Conservation (phyloP, 2,329 filamentous ascomycete species). For the Ceratocystis variospora region DNA sequence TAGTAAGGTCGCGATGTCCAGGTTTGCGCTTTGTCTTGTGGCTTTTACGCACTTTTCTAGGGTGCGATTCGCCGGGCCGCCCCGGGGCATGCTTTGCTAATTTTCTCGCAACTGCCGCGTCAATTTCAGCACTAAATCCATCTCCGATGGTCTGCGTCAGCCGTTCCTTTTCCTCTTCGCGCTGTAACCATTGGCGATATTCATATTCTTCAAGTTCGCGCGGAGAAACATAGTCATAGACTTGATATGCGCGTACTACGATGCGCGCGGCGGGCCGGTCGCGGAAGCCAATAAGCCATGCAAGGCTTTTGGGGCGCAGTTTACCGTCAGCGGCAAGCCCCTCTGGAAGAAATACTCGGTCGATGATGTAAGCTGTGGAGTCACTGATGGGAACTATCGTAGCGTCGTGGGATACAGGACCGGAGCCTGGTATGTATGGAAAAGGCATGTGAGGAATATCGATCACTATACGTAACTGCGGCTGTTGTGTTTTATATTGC, state of each 20-base stretch:
- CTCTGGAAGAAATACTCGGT: slow-evolving; percentile 36
- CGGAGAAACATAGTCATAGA: slow-evolving; percentile 47
- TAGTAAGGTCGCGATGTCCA: neutral
- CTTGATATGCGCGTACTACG: slow-evolving; percentile 33
- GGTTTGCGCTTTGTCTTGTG: neutral
- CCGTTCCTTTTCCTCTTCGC: slow-evolving; percentile 28
- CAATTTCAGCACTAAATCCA: slow-evolving; percentile 7
- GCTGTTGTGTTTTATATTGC: neutral
- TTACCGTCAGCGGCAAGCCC: slow-evolving; percentile 26
- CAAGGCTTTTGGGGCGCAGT: slow-evolving; percentile 32
- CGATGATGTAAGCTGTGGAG: slow-evolving; percentile 43
- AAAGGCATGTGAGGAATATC: slow-evolving; percentile 22
- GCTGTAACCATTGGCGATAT: slow-evolving; percentile 31
- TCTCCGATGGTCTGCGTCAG: neutral
- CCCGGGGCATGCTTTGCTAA: neutral
- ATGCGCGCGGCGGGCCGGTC: slow-evolving; percentile 38
- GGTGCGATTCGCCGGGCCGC: neutral
- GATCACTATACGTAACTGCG: slow-evolving; percentile 20
- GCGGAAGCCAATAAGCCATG: slow-evolving; percentile 42
- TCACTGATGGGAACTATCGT: slow-evolving; percentile 36
- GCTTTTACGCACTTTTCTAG: neutral
- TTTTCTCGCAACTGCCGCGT: neutral
- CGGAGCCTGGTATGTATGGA: slow-evolving; percentile 33
- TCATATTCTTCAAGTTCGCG: slow-evolving; percentile 44
- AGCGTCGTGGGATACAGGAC: slow-evolving; percentile 35